Conservation (phyloP, 441 rosid species). For the Populus trichocarpa region DNA sequence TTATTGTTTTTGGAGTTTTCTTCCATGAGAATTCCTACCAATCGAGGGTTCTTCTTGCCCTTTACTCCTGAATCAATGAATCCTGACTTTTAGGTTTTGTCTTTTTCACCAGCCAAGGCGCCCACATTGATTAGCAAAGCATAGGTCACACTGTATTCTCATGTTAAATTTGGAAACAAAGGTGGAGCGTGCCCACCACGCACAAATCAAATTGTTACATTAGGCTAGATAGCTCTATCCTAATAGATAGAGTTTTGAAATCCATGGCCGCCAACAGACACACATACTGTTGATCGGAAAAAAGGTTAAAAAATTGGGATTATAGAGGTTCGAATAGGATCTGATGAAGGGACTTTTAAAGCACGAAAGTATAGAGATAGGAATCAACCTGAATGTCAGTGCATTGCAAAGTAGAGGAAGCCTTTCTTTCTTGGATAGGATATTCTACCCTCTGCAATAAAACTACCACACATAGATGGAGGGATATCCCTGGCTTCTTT, state of each 20-base stretch:
- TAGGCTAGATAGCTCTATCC: background rate
- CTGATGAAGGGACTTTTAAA: slow-evolving; percentile 18
- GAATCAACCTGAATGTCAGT: slow-evolving; percentile 2
- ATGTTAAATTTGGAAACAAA: background rate
- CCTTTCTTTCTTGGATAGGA: background rate
- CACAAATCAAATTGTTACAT: background rate
- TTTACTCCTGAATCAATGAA: slow-evolving; percentile 1
- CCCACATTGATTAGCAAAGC: background rate
- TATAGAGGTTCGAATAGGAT: slow-evolving; percentile 17
- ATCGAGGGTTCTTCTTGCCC: slow-evolving; percentile 2
- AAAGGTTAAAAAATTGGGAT: background rate
- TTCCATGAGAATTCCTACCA: background rate
- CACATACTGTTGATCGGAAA: too few relatives aligned
- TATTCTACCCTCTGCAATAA: background rate
- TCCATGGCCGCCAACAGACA: background rate
- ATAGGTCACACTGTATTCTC: background rate
- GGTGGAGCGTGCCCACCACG: background rate
- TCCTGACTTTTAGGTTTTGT: slow-evolving; percentile 9
- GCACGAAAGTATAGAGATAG: background rate
- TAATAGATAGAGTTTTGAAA: background rate
- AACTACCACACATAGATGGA: background rate
- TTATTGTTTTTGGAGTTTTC: slow-evolving; percentile 19
- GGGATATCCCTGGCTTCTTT: slow-evolving; percentile 7
- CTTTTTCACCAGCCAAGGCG: slow-evolving; percentile 11
- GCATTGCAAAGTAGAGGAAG: slow-evolving; percentile 10